These are phyloP conservation scores for Cercospora sp. DNA, from an alignment of 2,329 filamentous ascomycete genomes.

Conservation along the genomic window DNA sequence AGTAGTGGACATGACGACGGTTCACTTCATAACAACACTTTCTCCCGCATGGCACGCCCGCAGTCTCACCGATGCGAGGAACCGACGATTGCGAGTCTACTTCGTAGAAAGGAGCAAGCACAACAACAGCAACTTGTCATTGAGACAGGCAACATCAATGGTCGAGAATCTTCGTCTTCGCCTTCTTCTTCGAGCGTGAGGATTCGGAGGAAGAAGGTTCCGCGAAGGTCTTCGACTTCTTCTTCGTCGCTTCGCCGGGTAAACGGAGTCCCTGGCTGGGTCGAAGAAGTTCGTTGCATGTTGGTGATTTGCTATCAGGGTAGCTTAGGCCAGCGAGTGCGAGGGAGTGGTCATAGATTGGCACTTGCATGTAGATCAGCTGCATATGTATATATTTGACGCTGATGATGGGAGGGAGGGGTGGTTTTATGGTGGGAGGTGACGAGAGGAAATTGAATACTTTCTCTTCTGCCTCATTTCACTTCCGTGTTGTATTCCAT, in stretches of 20 bases:
- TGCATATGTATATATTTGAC: not conserved
- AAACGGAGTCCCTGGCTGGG: not conserved
- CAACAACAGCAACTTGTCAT: not conserved
- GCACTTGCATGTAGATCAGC: not conserved
- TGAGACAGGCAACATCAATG: not conserved
- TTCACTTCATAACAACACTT: not conserved
- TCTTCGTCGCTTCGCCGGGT: not conserved
- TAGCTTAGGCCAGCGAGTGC: not conserved
- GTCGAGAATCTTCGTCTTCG: not conserved
- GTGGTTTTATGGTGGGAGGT: not conserved
- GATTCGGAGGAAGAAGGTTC: constrained; percentile 1
- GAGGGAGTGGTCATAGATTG: not conserved
- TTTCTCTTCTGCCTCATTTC: not conserved
- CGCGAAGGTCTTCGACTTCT: not conserved
- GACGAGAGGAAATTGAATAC: not conserved
- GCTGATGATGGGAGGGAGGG: not conserved
- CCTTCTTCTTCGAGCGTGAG: not conserved
- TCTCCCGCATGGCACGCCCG: not conserved
- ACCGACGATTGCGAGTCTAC: constrained; percentile 4
- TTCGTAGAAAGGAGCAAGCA: not conserved
- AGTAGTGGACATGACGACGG: not conserved
- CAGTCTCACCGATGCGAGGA: not conserved
- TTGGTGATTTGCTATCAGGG: not conserved
- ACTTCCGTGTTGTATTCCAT: not conserved
- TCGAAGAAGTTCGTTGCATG: not conserved